These are phyloP conservation scores for Salix dunnii DNA, from an alignment of 345 rosid species.

Conservation along the genomic window DNA sequence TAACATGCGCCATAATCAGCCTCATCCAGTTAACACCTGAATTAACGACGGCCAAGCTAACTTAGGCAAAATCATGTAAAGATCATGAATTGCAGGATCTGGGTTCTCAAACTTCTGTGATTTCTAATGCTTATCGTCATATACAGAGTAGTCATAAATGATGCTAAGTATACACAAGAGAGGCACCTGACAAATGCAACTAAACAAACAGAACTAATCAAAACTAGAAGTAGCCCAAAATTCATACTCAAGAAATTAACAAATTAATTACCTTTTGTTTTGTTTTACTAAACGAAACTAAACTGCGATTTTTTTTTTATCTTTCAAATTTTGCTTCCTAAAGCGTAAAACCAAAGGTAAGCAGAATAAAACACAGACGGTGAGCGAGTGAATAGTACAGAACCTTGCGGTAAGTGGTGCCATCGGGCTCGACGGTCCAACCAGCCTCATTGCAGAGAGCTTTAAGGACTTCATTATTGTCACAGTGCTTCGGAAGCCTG, in stretches of 20 bases:
- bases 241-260: background rate
- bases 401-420: slow-evolving; percentile 90
- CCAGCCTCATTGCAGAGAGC: slow-evolving; percentile 88
- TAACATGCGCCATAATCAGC: background rate
- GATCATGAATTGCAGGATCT: background rate
- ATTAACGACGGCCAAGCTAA: too few species aligned
- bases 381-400: background rate
- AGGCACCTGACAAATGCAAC: background rate
- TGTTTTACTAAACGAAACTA: background rate
- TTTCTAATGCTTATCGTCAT: background rate
- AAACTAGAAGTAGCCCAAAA: background rate
- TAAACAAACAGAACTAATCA: background rate
- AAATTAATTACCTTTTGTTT: background rate
- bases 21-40: too few species aligned
- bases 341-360: background rate
- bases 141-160: background rate
- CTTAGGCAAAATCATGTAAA: background rate
- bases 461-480: slow-evolving; percentile 84
- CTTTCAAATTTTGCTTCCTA: background rate
- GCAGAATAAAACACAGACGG: background rate
- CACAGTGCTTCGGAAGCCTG: slow-evolving; percentile 91
- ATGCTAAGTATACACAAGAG: background rate
- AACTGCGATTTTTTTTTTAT: background rate
- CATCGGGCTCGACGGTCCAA: slow-evolving; percentile 80
- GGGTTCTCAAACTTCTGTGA: background rate